Percentiles rank a stretch among this genome's conserved stretches.
Evolutionary conservation across 495 filamentous ascomycete genomes (phyloP).

Genomic region (Trypethelium eluteriae): DNA sequence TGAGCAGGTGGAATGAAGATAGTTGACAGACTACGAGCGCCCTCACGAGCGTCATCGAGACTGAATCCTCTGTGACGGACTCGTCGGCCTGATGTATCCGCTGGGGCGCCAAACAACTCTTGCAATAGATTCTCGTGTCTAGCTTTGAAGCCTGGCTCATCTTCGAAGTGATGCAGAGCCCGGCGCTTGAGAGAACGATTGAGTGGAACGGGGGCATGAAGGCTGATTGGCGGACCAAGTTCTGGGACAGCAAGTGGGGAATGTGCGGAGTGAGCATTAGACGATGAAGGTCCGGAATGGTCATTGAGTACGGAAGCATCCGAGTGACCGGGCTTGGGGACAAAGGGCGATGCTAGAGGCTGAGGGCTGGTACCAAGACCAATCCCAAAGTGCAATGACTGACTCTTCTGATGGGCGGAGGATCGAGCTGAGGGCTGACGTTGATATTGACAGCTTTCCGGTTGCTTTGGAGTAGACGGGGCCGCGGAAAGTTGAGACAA

Average conservation of each 20-base stretch:
- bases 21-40: slow-evolving; percentile 31
- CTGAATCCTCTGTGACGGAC: slow-evolving; percentile 54
- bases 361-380: slow-evolving; percentile 24
- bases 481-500: slow-evolving; percentile 54
- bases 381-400: slow-evolving; percentile 37
- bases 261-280: not conserved
- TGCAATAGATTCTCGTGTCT: slow-evolving; percentile 45
- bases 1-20: slow-evolving; percentile 26
- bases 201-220: slow-evolving; percentile 37
- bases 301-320: not conserved
- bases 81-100: slow-evolving; percentile 36
- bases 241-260: slow-evolving; percentile 2
- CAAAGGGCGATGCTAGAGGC: slow-evolving; percentile 26
- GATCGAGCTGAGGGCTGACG: slow-evolving; percentile 24
- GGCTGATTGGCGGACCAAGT: slow-evolving; percentile 23
- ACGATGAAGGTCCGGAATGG: not conserved
- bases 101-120: slow-evolving; percentile 39
- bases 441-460: slow-evolving; percentile 17
- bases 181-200: slow-evolving; percentile 49
- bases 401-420: slow-evolving; percentile 37
- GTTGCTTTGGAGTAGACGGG: slow-evolving; percentile 19
- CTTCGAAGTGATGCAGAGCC: slow-evolving; percentile 41
- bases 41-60: slow-evolving; percentile 42
- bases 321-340: not conserved
- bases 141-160: slow-evolving; percentile 42